Evolutionary conservation across 352 stramenopile genomes (phyloP).

Genomic region (Phytophthora tubulina): DNA sequence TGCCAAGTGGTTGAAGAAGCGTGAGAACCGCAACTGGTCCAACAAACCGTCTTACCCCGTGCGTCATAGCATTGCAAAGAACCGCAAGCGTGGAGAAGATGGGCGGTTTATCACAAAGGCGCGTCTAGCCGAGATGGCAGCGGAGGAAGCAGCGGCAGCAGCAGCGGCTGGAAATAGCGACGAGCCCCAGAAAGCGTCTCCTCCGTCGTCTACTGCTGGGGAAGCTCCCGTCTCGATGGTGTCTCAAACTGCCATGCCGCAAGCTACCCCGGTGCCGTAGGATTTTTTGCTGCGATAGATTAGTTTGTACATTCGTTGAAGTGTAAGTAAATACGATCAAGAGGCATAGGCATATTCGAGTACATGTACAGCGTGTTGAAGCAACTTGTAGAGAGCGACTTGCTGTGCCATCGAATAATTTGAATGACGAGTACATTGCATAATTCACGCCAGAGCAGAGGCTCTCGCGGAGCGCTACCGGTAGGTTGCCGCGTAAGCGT

Average conservation of each 20-base stretch:
- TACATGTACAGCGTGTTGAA: background rate
- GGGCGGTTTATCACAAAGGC: constrained; percentile 87
- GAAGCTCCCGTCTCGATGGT: constrained; percentile 27
- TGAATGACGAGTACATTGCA: no score
- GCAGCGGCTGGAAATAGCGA: constrained; percentile 14
- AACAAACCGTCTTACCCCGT: constrained; percentile 89
- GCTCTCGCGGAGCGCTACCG: no score
- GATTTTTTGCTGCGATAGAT: constrained; percentile 33
- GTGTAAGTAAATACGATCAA: constrained; percentile 30
- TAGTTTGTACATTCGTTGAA: constrained; percentile 35
- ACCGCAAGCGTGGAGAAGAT: constrained; percentile 83
- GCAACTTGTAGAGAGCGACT: no score
- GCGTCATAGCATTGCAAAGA: constrained; percentile 86
- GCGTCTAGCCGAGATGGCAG: constrained; percentile 75
- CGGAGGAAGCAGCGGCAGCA: constrained; percentile 50
- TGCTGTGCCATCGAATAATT: no score
- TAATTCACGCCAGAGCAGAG: no score
- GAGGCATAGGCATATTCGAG: background rate
- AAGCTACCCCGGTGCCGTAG: constrained; percentile 47
- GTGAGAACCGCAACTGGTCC: constrained; percentile 86
- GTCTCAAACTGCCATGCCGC: constrained; percentile 36
- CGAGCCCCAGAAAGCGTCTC: constrained; percentile 29
- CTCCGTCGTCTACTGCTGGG: constrained; percentile 24
- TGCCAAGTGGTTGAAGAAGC: constrained; percentile 85
- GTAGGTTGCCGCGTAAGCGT: no score